phyloP scores from a whole-genome alignment of 2,329 filamentous ascomycete genomes.

The Metarhizium rileyi region DNA sequence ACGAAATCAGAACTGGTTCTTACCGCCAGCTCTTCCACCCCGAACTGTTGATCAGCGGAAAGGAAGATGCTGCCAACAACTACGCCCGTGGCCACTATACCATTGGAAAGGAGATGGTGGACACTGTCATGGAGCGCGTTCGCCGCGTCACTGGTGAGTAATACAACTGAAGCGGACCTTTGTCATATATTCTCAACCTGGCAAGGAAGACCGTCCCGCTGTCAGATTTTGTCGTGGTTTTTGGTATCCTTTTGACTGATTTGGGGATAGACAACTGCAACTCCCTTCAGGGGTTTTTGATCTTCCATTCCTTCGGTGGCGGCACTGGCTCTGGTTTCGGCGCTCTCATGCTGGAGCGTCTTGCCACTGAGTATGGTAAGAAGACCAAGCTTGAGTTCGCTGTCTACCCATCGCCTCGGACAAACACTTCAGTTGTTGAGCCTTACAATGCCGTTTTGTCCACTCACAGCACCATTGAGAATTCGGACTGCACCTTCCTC shows the following conservation, averaged over 20 bases:
- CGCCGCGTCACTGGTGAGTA: constrained; percentile 57
- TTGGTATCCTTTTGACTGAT: constrained; percentile 10
- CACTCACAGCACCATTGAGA: constrained; percentile 67
- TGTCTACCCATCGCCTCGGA: constrained; percentile 60
- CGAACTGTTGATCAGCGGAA: constrained; percentile 62
- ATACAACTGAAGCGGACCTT: not conserved
- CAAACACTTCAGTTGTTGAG: constrained; percentile 62
- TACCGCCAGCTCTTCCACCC: constrained; percentile 66
- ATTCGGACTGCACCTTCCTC: constrained; percentile 70
- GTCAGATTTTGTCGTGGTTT: not conserved
- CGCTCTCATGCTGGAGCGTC: constrained; percentile 61
- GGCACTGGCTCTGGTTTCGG: constrained; percentile 66
- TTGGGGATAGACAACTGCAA: constrained; percentile 55
- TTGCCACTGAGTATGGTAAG: constrained; percentile 66
- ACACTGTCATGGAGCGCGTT: constrained; percentile 59
- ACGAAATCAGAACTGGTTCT: constrained; percentile 59
- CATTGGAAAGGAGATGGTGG: constrained; percentile 67
- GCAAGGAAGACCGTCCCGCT: not conserved
- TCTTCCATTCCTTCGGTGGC: constrained; percentile 67
- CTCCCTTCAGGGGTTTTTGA: constrained; percentile 62
- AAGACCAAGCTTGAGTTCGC: constrained; percentile 70
- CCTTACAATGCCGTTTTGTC: constrained; percentile 66
- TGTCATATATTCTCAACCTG: not conserved
- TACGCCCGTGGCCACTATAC: constrained; percentile 70
- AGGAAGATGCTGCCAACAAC: constrained; percentile 71